Percentiles rank a stretch among this genome's conserved stretches.
phyloP scores from a whole-genome alignment of 345 rosid genomes.

The Pugionium cornutum region DNA sequence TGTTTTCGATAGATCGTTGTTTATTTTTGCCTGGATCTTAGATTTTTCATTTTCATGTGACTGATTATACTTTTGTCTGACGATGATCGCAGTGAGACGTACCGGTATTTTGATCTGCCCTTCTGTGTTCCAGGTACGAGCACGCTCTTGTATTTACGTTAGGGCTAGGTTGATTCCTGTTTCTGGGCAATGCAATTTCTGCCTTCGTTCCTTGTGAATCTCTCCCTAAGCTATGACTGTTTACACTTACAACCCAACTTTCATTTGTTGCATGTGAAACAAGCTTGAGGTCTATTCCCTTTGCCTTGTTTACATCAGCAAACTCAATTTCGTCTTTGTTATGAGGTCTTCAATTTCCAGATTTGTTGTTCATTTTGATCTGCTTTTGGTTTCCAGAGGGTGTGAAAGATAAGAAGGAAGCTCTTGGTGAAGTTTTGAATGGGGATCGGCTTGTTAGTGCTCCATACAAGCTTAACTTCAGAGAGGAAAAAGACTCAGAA shows the following conservation, averaged over 20 bases:
- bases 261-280: background rate
- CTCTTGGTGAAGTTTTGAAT: slow-evolving; percentile 85
- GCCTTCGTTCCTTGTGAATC: background rate
- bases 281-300: background rate
- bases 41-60: slow-evolving; percentile 7
- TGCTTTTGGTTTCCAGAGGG: slow-evolving; percentile 46
- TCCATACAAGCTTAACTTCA: slow-evolving; percentile 75
- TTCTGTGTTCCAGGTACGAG: slow-evolving; percentile 66
- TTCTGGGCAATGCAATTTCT: background rate
- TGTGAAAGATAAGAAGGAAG: slow-evolving; percentile 80
- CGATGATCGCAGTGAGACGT: slow-evolving; percentile 67
- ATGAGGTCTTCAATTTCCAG: background rate
- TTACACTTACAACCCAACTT: background rate
- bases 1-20: slow-evolving; percentile 1
- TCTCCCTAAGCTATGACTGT: slow-evolving; percentile 1
- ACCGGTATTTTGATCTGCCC: slow-evolving; percentile 81
- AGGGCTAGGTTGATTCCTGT: background rate
- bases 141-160: background rate
- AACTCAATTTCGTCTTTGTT: background rate
- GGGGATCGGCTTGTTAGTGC: slow-evolving; percentile 88
- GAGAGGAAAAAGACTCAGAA: slow-evolving; percentile 64
- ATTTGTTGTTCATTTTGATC: background rate
- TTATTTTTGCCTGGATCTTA: background rate
- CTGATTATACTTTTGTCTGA: slow-evolving; percentile 18
- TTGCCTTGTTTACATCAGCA: too few relatives aligned